Percentiles rank a stretch among this genome's conserved stretches.
phyloP scores from a whole-genome alignment of 768 basidiomycete species.

The Daedaleopsis nitida region DNA sequence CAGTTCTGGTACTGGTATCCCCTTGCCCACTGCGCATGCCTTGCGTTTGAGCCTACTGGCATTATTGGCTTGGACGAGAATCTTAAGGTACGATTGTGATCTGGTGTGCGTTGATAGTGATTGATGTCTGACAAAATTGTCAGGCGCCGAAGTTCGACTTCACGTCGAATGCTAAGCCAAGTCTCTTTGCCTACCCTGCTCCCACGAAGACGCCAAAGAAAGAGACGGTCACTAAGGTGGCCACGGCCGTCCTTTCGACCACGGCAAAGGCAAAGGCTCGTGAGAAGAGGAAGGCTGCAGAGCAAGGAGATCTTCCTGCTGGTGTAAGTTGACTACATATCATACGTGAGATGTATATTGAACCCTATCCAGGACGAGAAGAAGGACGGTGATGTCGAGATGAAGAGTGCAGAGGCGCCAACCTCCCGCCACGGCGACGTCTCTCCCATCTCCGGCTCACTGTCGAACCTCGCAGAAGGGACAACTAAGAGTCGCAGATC shows the following conservation, averaged over 20 bases:
- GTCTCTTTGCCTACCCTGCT: slow-evolving; percentile 90
- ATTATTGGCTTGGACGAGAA: slow-evolving; percentile 90
- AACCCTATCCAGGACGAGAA: slow-evolving; percentile 51
- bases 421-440: slow-evolving; percentile 46
- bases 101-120: background rate
- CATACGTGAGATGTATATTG: background rate
- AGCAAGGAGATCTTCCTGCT: slow-evolving; percentile 80
- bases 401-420: slow-evolving; percentile 64
- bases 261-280: slow-evolving; percentile 97
- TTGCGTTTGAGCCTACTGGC: slow-evolving; percentile 94
- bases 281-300: slow-evolving; percentile 88
- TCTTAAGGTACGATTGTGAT: slow-evolving; percentile 59
- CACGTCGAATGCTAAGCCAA: slow-evolving; percentile 86
- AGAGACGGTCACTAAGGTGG: slow-evolving; percentile 89
- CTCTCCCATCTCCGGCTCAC: slow-evolving; percentile 56
- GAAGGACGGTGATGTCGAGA: slow-evolving; percentile 71
- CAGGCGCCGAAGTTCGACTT: slow-evolving; percentile 95
- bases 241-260: slow-evolving; percentile 93
- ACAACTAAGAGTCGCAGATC: slow-evolving; percentile 51
- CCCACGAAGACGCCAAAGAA: slow-evolving; percentile 88
- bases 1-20: slow-evolving; percentile 99
- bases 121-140: slow-evolving; percentile 1
- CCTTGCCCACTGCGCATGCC: slow-evolving; percentile 86
- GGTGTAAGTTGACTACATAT: slow-evolving; percentile 50
- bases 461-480: slow-evolving; percentile 48